Evolutionary conservation across 2,329 filamentous ascomycete species (phyloP), one percentile per base, ranked within the genome.

Genomic region (Colletotrichum somersetense): DNA sequence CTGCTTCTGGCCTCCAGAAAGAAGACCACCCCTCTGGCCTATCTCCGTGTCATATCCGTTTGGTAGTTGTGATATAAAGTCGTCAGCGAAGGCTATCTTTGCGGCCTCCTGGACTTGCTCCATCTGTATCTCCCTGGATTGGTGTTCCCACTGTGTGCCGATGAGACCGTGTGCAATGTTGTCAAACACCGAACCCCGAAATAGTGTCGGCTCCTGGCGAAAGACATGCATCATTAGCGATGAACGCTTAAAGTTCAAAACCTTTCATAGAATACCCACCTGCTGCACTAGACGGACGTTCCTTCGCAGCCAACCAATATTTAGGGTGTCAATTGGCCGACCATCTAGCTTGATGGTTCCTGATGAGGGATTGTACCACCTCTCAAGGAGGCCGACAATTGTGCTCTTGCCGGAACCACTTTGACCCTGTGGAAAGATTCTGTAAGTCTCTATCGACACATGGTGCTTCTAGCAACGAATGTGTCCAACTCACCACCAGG

Each of bases 381-480:
- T 86, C 77, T 92, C 90, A 4, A 92, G 84, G 11, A 93, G 83
- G 8, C 90, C 90, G 30, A 92, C 88, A 23, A 92, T 89, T 0
- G 91, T 92, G 74, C 88, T 91, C 78, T 93, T 93, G 30, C 91
- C 91, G 55, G 89, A 91, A 2, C 91, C 91, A 26, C 90, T 92
- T 7, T 90, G 88, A 53, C 91, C 91, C 67, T 70, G 14, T n/a
- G 0, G 46, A 48, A 23, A 48, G 20, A 12, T 23, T 23, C 8
- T 23, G 6, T 48, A 12, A 48, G 20, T 12, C 2, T 48, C n/a
- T 23, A 10, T 8, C n/a, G 14, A 10, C 5, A 5, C 14, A 6
- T 6, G 2, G 3, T 23, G 20, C 5, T 5, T 23, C 10, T n/a
- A 20, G 8, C 46, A 48, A 10, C 50, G 23, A 30, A 16, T 6